Evolutionary conservation across 768 basidiomycete species (phyloP), one percentile per base, ranked within the genome.

Genomic region (Ramaria sp.): DNA sequence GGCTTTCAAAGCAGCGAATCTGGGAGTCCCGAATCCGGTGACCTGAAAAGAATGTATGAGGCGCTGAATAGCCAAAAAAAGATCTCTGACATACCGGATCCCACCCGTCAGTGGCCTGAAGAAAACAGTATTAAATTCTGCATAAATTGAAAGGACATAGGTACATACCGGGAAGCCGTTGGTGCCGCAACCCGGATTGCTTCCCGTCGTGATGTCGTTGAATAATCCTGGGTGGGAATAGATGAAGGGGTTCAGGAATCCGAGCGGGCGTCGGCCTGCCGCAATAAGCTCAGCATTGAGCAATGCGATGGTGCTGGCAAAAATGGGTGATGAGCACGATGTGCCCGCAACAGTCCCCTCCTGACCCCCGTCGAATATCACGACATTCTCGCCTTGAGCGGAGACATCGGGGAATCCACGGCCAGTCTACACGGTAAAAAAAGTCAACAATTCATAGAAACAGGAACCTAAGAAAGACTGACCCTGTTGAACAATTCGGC

Each of bases 201-300:
- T n/a, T n/a, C n/a, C n/a, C n/a, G n/a, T n/a, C n/a, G n/a, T n/a
- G n/a, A n/a, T n/a, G n/a, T n/a, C n/a, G n/a, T n/a, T n/a, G n/a
- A n/a, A n/a, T n/a, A n/a, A n/a, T n/a, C n/a, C n/a, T n/a, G n/a
- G n/a, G n/a, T n/a, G n/a, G n/a, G n/a, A n/a, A 55, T 72, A 71
- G 57, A 72, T 57, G 65, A 67, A 70, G 45, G 71, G 70, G 63
- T 72, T 72, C 57, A 72, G 56, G 64, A 71, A 72, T 1, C 71
- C 71, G 22, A 72, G 64, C 58, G 10, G 61, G 46, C 54, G 65
- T 65, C n/a, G n/a, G 37, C 69, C 69, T 4, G 59, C 58, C 11
- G 64, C 62, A 30, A 64, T 52, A 30, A 70, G 70, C 49, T 63
- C 50, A 59, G 68, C 71, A 57, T 72, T 73, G 30, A 72, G 57